phyloP scores from a whole-genome alignment of 352 stramenopile species.

The Saprolegnia diclina region DNA sequence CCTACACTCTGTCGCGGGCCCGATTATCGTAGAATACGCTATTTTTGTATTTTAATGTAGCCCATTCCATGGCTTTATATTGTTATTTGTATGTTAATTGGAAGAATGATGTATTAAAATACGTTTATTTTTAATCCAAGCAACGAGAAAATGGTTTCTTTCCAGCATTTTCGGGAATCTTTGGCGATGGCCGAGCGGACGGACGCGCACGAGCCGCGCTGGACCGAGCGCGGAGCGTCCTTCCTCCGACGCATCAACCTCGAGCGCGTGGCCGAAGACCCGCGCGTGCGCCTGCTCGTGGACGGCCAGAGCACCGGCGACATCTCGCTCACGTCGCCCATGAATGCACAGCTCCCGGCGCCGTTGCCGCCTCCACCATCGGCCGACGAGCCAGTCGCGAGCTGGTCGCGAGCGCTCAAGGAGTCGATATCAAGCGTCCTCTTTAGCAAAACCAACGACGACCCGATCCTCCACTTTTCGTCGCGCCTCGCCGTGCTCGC shows the following conservation, averaged over 20 bases:
- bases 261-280: slow-evolving; percentile 78
- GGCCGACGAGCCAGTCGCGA: neutral
- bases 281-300: slow-evolving; percentile 59
- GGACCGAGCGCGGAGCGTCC: slow-evolving; percentile 75
- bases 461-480: slow-evolving; percentile 24
- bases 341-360: slow-evolving; percentile 9
- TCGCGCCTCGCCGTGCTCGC: slow-evolving; percentile 21
- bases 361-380: neutral
- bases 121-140: neutral
- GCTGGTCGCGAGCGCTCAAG: slow-evolving; percentile 20
- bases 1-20: too few species aligned
- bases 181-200: slow-evolving; percentile 5
- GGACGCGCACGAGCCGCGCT: slow-evolving; percentile 30
- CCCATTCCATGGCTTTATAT: too few species aligned
- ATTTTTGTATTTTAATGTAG: too few species aligned
- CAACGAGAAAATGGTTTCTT: neutral
- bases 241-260: slow-evolving; percentile 86
- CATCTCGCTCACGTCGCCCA: slow-evolving; percentile 8
- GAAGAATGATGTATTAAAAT: neutral
- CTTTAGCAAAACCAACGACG: slow-evolving; percentile 24
- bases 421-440: slow-evolving; percentile 25
- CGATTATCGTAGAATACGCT: too few species aligned
- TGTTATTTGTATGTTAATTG: neutral
- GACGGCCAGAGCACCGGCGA: slow-evolving; percentile 8
- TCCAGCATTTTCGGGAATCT: slow-evolving; percentile 9